Evolutionary conservation across 495 filamentous ascomycete genomes (phyloP), one percentile per base, ranked within the genome.

Genomic region (Aspergillus wentii): DNA sequence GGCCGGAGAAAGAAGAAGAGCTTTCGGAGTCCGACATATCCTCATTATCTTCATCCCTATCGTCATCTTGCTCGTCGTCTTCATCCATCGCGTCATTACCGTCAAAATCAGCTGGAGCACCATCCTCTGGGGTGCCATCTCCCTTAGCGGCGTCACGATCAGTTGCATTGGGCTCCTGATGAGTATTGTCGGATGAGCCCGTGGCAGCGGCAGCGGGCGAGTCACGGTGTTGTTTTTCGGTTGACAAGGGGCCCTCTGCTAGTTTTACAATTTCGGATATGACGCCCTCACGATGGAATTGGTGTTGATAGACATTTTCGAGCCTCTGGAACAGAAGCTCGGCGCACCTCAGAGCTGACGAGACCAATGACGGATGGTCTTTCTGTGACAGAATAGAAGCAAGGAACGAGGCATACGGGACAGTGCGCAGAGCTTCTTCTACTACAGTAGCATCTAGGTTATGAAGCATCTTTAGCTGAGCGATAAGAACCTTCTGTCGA

Each of bases 391-490:
- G 76, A 52, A 99, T 97, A 1, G 94, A 84, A 4, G 92, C 92
- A 17, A 99, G 62, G 59, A 94, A 95, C 1, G 94, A 99, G n/a
- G 94, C 88, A 60, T 97, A 99, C 4, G 92, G 85, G 4, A 97
- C 88, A 8, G 85, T 72, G n/a, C 85, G 85, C 13, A 99, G 65
- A 26, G 92, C 83, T 35, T 94, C 91, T 40, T 86, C 77, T 10
- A 99, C 74, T 30, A 99, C 85, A 23, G 74, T 71, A 8, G 75
- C 72, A 50, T 96, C 90, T 14, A 97, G 54, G 46, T 95, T 94
- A n/a, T 89, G 95, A 9, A 99, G 76, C 89, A 99, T 97, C 66
- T 97, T 96, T 20, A 97, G 69, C 48, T 99, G 94, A 14, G 94
- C 92, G 20, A 80, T 85, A 28, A 99, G 72, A 13, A 97, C 94